Base-by-base conservation (phyloP, 2,329 filamentous ascomycete genomes). In the Fusarium circinatum region DNA sequence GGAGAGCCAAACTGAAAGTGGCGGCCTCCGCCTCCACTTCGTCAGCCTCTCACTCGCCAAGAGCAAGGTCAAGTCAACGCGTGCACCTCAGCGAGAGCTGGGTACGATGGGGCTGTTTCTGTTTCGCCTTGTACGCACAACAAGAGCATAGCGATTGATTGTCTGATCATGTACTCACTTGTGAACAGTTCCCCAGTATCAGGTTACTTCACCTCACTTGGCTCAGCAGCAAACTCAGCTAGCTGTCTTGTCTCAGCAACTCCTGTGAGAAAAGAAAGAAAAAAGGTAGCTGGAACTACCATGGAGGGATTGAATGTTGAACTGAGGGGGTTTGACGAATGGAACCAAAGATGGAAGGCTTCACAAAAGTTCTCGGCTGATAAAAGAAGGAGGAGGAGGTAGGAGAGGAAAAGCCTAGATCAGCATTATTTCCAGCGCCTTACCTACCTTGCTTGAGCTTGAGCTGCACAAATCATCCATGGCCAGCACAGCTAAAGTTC, bases 11-110 rank as follows among this genome's bases (percentile, higher is more conserved):
- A 59, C 38, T 57, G 54, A 32, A 57, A 47, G 38, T 32, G 54
- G 32, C 32, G 56, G 42, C 32, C 32, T 65, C 70, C 57, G 70
- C 54, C 70, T 77, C 74, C 76, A 65, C 76, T 75, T 63, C 64
- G 68, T 78, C 76, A 78, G 76, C 76, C 76, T 78, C 74, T 75
- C 70, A 60, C 42, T 62, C 45, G 36, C 58, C 63, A 59, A 66
- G 49, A 52, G 18, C 18, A 52, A 52, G 49, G 49, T 52, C 49
- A 36, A 38, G 56, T 72, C 68, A 71, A 55, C 34, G 51, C 34
- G 24, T 61, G 71, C 60, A 66, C 49, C 64, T 62, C 32, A 71
- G 71, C 41, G 62, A 74, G 71, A 36, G 42, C 67, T 69, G 71
- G 56, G 51, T 62, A 55, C 65, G 58, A 52, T 66, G 61, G 61